Base-by-base conservation (phyloP, 2,329 filamentous ascomycete species). In the Alternaria sp. region DNA sequence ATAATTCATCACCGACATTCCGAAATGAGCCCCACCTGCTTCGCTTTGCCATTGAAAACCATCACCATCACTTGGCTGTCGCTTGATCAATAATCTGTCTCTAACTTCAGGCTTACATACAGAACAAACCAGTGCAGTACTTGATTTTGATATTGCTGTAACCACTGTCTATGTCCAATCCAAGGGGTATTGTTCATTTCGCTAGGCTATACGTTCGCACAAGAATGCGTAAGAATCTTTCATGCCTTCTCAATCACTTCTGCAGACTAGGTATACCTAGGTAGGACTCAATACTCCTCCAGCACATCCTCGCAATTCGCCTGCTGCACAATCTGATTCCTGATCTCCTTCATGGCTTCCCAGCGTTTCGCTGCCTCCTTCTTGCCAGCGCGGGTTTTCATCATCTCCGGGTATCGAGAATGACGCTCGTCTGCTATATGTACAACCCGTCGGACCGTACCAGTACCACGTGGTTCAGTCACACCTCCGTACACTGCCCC, bases 381-480 rank as follows among this genome's bases (percentile, higher is more conserved):
- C 54, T 41, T 59, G 6, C 67, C 71, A 4, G 38, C 30, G 30
- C 51, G 51, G 4, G 71, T 72, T 59, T 71, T 72, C 67, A 72
- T 69, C 44, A 65, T 38, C 5, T n/a, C 55, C 2, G 51, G 28
- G 22, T 64, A 66, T 8, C 58, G 18, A 7, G 34, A 16, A 30
- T 68, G 64, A 4, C 62, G 60, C 24, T 47, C 51, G 20, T 64
- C 57, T 8, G 64, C 61, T 22, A 65, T 26, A 7, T 65, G 48
- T 5, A 69, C 48, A 12, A 44, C 54, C 7, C 39, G 48, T 5
- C 64, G 51, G 7, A 71, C 54, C 5, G 80, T 43, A 83, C 85
- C 38, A 68, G 67, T 24, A 82, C 80, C 5, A 75, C 72, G 34
- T 77, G 78, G 76, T 85, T 87, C 20, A 38, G 18, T 14, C 3